Conservation (phyloP, 2,329 filamentous ascomycete genomes). For the Colletotrichum agaves region DNA sequence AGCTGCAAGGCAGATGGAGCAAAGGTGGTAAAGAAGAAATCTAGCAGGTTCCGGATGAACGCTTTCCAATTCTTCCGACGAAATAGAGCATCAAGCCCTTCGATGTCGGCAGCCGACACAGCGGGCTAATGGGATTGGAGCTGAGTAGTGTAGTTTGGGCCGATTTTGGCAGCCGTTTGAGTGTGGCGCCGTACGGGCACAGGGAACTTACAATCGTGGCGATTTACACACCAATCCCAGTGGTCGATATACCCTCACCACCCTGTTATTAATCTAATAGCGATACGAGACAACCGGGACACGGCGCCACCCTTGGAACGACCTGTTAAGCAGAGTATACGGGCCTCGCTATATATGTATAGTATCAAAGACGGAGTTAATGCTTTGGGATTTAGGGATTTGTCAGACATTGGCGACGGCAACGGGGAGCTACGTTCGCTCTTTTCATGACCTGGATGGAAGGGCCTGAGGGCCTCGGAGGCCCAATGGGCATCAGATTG, state of each 20-base stretch:
- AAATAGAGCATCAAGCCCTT: slow-evolving; percentile 55
- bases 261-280: slow-evolving; percentile 29
- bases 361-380: slow-evolving; percentile 37
- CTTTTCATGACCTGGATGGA: slow-evolving; percentile 20
- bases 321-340: slow-evolving; percentile 34
- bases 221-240: slow-evolving; percentile 17
- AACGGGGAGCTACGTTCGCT: slow-evolving; percentile 17
- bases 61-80: slow-evolving; percentile 66
- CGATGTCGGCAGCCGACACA: slow-evolving; percentile 44
- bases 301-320: slow-evolving; percentile 13
- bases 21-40: slow-evolving; percentile 68
- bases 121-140: slow-evolving; percentile 39
- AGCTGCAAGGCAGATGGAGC: slow-evolving; percentile 58
- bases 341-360: slow-evolving; percentile 36
- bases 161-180: neutral
- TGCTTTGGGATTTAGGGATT: slow-evolving; percentile 29
- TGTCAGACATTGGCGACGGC: slow-evolving; percentile 8
- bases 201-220: slow-evolving; percentile 1
- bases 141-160: neutral
- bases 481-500: slow-evolving; percentile 1
- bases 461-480: slow-evolving; percentile 17
- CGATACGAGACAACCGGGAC: slow-evolving; percentile 7
- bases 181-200: neutral
- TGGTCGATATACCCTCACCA: slow-evolving; percentile 34
- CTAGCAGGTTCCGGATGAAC: slow-evolving; percentile 73